Percentiles rank a stretch among this genome's conserved stretches.
phyloP scores from a whole-genome alignment of 441 rosid species.

The Adansonia madagascariensis region DNA sequence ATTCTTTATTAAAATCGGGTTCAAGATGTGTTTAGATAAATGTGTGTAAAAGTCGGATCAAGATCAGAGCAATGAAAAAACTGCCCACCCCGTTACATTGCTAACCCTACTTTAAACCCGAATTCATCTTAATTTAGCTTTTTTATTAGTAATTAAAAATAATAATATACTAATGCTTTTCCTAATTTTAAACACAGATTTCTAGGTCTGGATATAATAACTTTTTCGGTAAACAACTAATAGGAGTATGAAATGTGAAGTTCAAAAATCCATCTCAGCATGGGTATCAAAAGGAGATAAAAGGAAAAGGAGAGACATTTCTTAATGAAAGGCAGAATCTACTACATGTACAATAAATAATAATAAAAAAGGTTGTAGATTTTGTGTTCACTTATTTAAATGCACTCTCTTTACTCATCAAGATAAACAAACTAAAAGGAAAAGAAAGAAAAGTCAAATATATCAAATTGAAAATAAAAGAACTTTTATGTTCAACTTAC shows the following conservation, averaged over 20 bases:
- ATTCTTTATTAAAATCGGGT: no score
- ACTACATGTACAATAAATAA: not conserved
- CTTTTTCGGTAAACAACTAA: not conserved
- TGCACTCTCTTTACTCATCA: not conserved
- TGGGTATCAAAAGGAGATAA: not conserved
- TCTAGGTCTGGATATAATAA: not conserved
- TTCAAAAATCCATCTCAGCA: not conserved
- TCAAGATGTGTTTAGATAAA: no score
- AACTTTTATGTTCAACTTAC: not conserved
- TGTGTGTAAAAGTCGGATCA: no score
- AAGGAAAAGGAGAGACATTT: not conserved
- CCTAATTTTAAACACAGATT: not conserved
- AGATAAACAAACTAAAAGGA: not conserved
- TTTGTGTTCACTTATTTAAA: not conserved
- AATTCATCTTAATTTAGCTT: no score
- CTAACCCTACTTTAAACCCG: no score
- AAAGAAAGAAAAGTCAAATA: not conserved
- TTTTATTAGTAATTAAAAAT: no score
- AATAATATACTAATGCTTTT: not conserved
- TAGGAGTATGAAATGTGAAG: not conserved
- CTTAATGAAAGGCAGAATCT: not conserved
- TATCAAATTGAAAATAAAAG: not conserved
- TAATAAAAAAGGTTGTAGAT: not conserved
- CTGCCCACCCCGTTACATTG: no score
- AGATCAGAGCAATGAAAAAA: no score